phyloP scores from a whole-genome alignment of 208 protist species.

The Porcisia hertigi region DNA sequence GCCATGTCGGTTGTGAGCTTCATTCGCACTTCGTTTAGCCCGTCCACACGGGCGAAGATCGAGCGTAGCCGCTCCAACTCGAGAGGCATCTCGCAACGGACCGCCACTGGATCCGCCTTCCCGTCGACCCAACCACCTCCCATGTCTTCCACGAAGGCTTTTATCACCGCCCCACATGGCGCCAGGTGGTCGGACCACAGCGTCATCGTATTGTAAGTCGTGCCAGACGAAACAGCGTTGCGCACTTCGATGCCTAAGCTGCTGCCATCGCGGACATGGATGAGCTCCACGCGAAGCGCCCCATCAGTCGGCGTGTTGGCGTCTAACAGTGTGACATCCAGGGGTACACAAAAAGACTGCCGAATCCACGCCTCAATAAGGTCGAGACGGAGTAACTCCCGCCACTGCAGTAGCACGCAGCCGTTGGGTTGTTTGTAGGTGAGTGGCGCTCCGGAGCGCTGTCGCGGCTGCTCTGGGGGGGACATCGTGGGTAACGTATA shows the following conservation, averaged over 20 bases:
- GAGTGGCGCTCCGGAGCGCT: slow-evolving; percentile 1
- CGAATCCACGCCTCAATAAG: slow-evolving; percentile 50
- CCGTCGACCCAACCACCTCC: slow-evolving; percentile 34
- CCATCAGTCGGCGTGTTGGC: slow-evolving; percentile 26
- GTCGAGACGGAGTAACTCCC: slow-evolving; percentile 37
- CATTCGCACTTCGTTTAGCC: slow-evolving; percentile 83
- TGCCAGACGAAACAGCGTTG: slow-evolving; percentile 24
- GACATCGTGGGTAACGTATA: slow-evolving; percentile 43
- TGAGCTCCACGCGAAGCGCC: slow-evolving; percentile 46
- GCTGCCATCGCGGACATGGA: slow-evolving; percentile 68
- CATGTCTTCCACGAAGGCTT: slow-evolving; percentile 68
- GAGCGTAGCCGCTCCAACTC: slow-evolving; percentile 61
- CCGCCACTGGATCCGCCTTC: slow-evolving; percentile 19
- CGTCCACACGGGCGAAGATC: slow-evolving; percentile 80
- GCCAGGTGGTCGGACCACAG: slow-evolving; percentile 84
- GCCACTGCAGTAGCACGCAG: slow-evolving; percentile 53
- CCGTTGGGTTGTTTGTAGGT: slow-evolving; percentile 33
- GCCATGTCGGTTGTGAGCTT: slow-evolving; percentile 94
- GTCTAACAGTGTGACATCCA: slow-evolving; percentile 28
- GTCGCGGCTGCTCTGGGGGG: not conserved
- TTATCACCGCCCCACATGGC: slow-evolving; percentile 83
- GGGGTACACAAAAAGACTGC: slow-evolving; percentile 49
- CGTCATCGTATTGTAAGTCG: slow-evolving; percentile 30
- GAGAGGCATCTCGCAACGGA: slow-evolving; percentile 76
- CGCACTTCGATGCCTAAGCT: slow-evolving; percentile 51